These are phyloP conservation scores for Zymoseptoria crescenta DNA, from an alignment of 2,329 filamentous ascomycete genomes.

Conservation along the genomic window DNA sequence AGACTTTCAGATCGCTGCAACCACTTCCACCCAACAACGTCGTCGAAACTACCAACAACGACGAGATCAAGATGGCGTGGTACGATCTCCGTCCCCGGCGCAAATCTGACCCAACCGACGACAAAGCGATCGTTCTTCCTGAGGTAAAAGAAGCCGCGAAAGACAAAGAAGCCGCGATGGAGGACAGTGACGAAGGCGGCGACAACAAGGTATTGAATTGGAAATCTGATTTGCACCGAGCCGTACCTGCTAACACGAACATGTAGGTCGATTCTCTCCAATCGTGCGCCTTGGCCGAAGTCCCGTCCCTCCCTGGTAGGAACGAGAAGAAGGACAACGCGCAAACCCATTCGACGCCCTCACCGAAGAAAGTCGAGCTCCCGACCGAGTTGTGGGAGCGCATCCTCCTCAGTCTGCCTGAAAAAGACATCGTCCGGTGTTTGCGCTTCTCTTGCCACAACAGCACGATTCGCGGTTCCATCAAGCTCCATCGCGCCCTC, in stretches of 20 bases:
- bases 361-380: not conserved
- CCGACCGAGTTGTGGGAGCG: conserved; percentile 1
- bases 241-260: no score
- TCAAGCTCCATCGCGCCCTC: not conserved
- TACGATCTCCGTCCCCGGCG: not conserved
- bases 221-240: no score
- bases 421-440: conserved; percentile 3
- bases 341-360: not conserved
- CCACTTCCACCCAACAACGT: no score
- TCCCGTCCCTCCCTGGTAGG: no score
- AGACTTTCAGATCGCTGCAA: no score
- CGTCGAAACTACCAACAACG: not conserved
- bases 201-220: not conserved
- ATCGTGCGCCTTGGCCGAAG: no score
- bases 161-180: no score
- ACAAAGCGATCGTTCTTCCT: not conserved
- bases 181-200: not conserved
- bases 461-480: not conserved
- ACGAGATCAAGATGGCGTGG: not conserved
- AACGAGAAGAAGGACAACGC: no score
- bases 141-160: no score
- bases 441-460: not conserved
- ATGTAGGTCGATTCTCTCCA: no score
- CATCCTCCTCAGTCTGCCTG: not conserved
- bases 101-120: no score